Percentiles rank a stretch among this genome's conserved stretches.
Conservation (phyloP, 2,329 filamentous ascomycete species). For the Pestalotiopsis sp. region DNA sequence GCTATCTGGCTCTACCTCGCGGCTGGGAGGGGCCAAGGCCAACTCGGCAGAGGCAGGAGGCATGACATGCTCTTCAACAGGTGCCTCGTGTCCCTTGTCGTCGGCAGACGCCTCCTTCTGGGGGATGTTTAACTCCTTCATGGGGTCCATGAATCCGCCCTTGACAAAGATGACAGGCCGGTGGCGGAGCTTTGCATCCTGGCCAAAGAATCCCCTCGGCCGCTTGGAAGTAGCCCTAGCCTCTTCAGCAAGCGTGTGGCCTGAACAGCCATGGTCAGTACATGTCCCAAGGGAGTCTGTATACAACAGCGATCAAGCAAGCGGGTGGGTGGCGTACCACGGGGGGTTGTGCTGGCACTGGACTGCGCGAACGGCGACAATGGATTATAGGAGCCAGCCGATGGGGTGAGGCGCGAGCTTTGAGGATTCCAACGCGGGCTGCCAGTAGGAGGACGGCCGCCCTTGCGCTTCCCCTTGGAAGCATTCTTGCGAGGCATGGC, state of each 20-base stretch:
- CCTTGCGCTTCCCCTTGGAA: slow-evolving; percentile 8
- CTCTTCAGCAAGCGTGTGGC: slow-evolving; percentile 48
- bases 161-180: slow-evolving; percentile 57
- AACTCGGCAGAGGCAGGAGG: neutral
- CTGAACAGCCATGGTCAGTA: slow-evolving; percentile 31
- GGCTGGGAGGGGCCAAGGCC: neutral
- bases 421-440: neutral
- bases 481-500: slow-evolving; percentile 7
- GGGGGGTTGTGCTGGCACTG: neutral
- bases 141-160: slow-evolving; percentile 52
- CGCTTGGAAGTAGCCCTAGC: slow-evolving; percentile 51
- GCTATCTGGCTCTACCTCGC: neutral
- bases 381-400: neutral
- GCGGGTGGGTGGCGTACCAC: neutral
- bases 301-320: neutral
- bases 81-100: neutral
- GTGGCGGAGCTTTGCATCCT: slow-evolving; percentile 45
- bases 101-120: neutral
- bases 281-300: neutral
- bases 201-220: slow-evolving; percentile 42
- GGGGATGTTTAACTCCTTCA: slow-evolving; percentile 40
- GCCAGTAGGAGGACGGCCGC: neutral
- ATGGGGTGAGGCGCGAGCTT: neutral
- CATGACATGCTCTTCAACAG: neutral
- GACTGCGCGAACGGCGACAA: neutral